These are phyloP conservation scores for Ceratobasidium sp. DNA, from an alignment of 1,284 basidiomycete genomes.

Conservation along the genomic window DNA sequence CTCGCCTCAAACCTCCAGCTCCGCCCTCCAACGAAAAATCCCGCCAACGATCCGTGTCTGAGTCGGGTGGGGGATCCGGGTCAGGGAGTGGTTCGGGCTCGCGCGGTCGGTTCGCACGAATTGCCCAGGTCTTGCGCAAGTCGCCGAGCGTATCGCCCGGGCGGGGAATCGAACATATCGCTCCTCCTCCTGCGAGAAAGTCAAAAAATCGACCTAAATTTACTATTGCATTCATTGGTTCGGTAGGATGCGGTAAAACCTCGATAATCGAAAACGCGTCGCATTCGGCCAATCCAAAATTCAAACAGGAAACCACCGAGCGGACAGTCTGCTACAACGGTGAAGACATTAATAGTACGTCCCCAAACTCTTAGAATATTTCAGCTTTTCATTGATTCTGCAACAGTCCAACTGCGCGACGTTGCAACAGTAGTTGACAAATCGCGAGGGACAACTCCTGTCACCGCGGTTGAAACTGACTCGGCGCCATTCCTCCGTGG, in stretches of 20 bases:
- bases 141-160: constrained; percentile 28
- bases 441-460: constrained; percentile 40
- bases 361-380: no score
- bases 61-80: constrained; percentile 29
- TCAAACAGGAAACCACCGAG: constrained; percentile 54
- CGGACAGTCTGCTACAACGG: constrained; percentile 50
- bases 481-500: constrained; percentile 54
- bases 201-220: constrained; percentile 37
- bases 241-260: constrained; percentile 78
- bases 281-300: constrained; percentile 61
- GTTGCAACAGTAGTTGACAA: constrained; percentile 35
- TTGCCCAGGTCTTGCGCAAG: constrained; percentile 29
- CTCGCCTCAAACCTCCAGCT: background rate
- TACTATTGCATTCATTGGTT: constrained; percentile 74
- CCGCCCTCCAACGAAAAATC: background rate
- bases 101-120: constrained; percentile 18
- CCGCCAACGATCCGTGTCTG: constrained; percentile 40
- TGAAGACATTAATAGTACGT: constrained; percentile 62
- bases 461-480: constrained; percentile 75
- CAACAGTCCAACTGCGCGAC: constrained; percentile 30
- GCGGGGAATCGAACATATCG: constrained; percentile 42
- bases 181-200: constrained; percentile 1
- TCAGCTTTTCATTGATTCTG: background rate
- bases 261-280: constrained; percentile 77
- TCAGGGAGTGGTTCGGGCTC: constrained; percentile 32